Evolutionary conservation across 306 rosid genomes (phyloP).

Genomic region (Sicyos baderoa): DNA sequence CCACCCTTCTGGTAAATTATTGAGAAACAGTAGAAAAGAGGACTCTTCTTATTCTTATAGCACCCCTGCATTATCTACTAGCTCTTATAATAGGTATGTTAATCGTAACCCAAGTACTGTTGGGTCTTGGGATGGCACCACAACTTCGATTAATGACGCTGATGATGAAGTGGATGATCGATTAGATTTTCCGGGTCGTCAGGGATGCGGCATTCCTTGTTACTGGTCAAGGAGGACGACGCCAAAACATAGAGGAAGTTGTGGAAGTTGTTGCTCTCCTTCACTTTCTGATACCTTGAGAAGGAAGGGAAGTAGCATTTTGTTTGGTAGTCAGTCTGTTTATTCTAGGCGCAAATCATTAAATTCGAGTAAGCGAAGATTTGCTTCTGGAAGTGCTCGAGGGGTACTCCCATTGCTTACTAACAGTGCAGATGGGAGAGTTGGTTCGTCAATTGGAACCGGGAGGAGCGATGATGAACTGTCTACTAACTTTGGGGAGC

Average conservation of each 20-base stretch:
- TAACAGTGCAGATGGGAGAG: conserved; percentile 50
- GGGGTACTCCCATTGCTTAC: conserved; percentile 79
- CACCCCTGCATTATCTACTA: conserved; percentile 89
- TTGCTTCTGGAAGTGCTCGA: conserved; percentile 52
- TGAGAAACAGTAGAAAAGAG: conserved; percentile 45
- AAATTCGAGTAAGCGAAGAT: conserved; percentile 45
- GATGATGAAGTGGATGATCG: conserved; percentile 67
- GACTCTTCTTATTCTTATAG: conserved; percentile 82
- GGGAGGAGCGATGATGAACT: conserved; percentile 90
- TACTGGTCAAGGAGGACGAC: conserved; percentile 77
- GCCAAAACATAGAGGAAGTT: conserved; percentile 48
- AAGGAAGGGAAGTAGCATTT: conserved; percentile 72
- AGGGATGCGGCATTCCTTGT: conserved; percentile 95
- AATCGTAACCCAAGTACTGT: conserved; percentile 64
- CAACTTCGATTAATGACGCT: conserved; percentile 64
- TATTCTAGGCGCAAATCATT: conserved; percentile 45
- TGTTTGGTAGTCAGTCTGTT: conserved; percentile 62
- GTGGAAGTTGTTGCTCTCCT: conserved; percentile 81
- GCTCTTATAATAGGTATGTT: conserved; percentile 61
- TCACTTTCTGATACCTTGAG: conserved; percentile 73
- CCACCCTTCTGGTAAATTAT: conserved; percentile 44
- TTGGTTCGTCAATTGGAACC: conserved; percentile 71
- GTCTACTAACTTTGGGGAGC: conserved; percentile 84
- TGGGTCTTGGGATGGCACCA: conserved; percentile 89
- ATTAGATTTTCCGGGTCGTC: conserved; percentile 66